A percentile compares a stretch with the other conserved stretches of the same genome.
Evolutionary conservation across 805 yeast genomes (phyloP).

Genomic region (Cyberlindnera meyerae): DNA sequence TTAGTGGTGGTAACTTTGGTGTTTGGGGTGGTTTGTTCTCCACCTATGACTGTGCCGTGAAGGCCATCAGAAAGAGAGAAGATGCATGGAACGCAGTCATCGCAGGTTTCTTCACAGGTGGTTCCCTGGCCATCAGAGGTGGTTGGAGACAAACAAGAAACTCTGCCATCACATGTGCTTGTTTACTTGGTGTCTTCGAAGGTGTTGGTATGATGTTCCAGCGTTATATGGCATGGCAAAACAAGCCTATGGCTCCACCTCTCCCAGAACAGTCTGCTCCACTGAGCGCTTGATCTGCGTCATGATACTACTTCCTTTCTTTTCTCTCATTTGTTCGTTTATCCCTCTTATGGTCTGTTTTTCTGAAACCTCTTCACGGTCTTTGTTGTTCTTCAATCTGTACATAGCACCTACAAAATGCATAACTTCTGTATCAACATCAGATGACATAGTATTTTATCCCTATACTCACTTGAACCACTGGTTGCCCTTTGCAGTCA

Average conservation of each 20-base stretch:
- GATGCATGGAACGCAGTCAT: constrained; percentile 98
- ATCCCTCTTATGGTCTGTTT: too few species aligned
- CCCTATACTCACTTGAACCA: constrained; percentile 12
- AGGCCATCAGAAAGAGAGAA: constrained; percentile 94
- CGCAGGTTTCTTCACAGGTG: constrained; percentile 98
- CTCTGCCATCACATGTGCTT: constrained; percentile 96
- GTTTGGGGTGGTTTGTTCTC: constrained; percentile 99
- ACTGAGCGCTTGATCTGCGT: constrained; percentile 11
- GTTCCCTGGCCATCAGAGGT: constrained; percentile 96
- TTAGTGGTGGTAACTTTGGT: constrained; percentile 98
- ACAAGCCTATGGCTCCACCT: constrained; percentile 64
- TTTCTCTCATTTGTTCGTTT: too few species aligned
- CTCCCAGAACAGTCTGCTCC: constrained; percentile 37
- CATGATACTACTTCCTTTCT: not conserved
- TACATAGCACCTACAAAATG: too few species aligned
- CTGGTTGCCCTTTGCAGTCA: constrained; percentile 10
- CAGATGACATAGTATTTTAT: not conserved
- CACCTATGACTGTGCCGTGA: constrained; percentile 91
- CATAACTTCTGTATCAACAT: too few species aligned
- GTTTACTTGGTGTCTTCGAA: constrained; percentile 92
- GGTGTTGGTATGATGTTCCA: constrained; percentile 97
- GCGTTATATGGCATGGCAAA: constrained; percentile 80
- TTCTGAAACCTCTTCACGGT: too few species aligned
- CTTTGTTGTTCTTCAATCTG: too few species aligned
- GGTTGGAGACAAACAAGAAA: constrained; percentile 97